These are phyloP conservation scores for Silene vulgaris DNA, from an alignment of 179 eudicot genomes.

Conservation along the genomic window DNA sequence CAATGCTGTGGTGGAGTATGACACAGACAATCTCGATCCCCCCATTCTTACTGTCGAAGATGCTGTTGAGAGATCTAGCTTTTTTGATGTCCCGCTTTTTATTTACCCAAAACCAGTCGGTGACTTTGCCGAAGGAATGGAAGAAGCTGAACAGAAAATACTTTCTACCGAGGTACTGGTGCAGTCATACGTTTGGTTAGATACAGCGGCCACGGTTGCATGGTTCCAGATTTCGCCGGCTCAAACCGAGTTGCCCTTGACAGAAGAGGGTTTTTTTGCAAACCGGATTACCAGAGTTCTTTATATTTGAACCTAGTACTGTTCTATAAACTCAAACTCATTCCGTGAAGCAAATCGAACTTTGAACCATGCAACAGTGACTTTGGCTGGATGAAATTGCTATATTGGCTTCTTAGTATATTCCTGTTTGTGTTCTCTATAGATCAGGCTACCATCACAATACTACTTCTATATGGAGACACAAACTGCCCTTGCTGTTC, in stretches of 20 bases:
- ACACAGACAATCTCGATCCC: constrained; percentile 54
- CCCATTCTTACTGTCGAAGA: constrained; percentile 91
- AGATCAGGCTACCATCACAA: constrained; percentile 86
- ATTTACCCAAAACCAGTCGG: constrained; percentile 57
- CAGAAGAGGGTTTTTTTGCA: too few relatives aligned
- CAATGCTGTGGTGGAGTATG: constrained; percentile 59
- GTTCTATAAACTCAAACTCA: too few relatives aligned
- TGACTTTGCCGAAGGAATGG: constrained; percentile 80
- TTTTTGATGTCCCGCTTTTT: constrained; percentile 60
- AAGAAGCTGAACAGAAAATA: constrained; percentile 84
- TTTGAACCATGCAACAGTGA: background rate
- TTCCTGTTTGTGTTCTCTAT: constrained; percentile 23
- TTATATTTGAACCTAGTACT: too few relatives aligned
- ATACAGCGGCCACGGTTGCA: background rate
- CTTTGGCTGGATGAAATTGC: constrained; percentile 2
- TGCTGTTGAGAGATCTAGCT: constrained; percentile 78
- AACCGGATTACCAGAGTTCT: too few relatives aligned
- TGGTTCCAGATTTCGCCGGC: too few relatives aligned
- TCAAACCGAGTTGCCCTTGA: too few relatives aligned
- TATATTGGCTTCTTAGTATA: background rate
- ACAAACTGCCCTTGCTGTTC: constrained; percentile 84
- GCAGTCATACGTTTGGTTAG: background rate
- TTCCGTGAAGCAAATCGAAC: too few relatives aligned
- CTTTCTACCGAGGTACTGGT: constrained; percentile 61
- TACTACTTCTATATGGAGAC: constrained; percentile 94